A percentile compares a stretch with the other conserved stretches of the same genome.
These are phyloP conservation scores for Phialophora chinensis DNA, from an alignment of 2,329 filamentous ascomycete species.

Conservation along the genomic window DNA sequence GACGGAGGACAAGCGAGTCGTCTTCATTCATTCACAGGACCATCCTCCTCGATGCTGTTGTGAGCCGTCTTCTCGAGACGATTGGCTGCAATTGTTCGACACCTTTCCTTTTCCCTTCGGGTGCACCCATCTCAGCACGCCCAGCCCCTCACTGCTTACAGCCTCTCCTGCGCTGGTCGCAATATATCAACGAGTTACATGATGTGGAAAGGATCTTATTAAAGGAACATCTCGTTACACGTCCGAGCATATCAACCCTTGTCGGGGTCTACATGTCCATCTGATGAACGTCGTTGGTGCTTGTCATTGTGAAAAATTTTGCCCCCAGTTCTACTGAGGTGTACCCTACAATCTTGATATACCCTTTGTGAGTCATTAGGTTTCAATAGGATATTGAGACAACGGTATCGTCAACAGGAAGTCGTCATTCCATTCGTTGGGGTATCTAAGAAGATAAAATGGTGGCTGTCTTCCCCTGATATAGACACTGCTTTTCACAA, in stretches of 20 bases:
- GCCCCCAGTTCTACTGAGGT: background rate
- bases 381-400: background rate
- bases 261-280: background rate
- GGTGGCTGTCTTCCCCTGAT: background rate
- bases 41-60: constrained; percentile 2
- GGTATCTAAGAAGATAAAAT: background rate
- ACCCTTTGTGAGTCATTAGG: background rate
- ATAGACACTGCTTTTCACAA: background rate
- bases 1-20: background rate
- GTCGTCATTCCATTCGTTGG: background rate
- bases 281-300: constrained; percentile 3
- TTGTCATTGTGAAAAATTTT: constrained; percentile 22
- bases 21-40: constrained; percentile 6
- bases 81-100: constrained; percentile 17
- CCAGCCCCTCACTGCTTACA: constrained; percentile 26
- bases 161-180: constrained; percentile 32
- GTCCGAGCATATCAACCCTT: background rate
- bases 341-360: constrained; percentile 2
- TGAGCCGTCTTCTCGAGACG: constrained; percentile 8
- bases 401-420: background rate
- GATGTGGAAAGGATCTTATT: constrained; percentile 17
- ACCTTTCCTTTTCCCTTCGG: constrained; percentile 14
- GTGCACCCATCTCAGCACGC: constrained; percentile 16
- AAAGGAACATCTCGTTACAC: constrained; percentile 20
- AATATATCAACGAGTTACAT: constrained; percentile 15